Percentiles rank a stretch among this genome's conserved stretches.
Evolutionary conservation across 2,329 filamentous ascomycete species (phyloP).

Genomic region (Madurella mycetomatis): DNA sequence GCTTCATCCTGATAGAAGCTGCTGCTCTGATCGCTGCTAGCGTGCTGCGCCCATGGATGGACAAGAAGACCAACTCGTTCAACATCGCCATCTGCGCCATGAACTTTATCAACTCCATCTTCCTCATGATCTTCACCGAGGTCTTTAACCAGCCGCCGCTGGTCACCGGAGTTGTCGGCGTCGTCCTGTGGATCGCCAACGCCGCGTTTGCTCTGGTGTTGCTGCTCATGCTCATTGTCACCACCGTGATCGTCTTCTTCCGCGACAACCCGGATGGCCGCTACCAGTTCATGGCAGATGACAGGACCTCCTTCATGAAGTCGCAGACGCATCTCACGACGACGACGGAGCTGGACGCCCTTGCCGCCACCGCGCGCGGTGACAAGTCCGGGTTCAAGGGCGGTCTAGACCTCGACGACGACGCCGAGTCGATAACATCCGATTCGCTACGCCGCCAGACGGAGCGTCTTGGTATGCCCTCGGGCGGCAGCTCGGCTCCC

Average conservation of each 20-base stretch:
- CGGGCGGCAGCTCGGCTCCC: slow-evolving; percentile 15
- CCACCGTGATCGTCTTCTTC: slow-evolving; percentile 62
- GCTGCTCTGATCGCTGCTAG: slow-evolving; percentile 70
- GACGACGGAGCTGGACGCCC: slow-evolving; percentile 82
- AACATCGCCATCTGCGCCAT: slow-evolving; percentile 88
- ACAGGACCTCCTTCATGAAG: slow-evolving; percentile 96
- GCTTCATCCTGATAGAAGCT: slow-evolving; percentile 77
- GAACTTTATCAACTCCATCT: slow-evolving; percentile 88
- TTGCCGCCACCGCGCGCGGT: slow-evolving; percentile 83
- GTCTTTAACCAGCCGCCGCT: slow-evolving; percentile 80
- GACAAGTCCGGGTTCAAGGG: slow-evolving; percentile 62
- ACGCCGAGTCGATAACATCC: slow-evolving; percentile 63
- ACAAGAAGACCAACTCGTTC: slow-evolving; percentile 95
- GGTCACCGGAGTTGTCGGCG: slow-evolving; percentile 82
- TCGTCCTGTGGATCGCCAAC: slow-evolving; percentile 85
- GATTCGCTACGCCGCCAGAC: slow-evolving; percentile 48
- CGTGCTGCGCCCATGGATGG: slow-evolving; percentile 92
- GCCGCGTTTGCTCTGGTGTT: slow-evolving; percentile 78
- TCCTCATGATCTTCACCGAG: slow-evolving; percentile 81
- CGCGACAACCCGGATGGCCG: slow-evolving; percentile 92
- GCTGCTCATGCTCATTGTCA: slow-evolving; percentile 74
- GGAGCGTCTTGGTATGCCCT: slow-evolving; percentile 24
- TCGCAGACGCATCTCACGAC: slow-evolving; percentile 74
- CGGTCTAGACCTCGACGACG: slow-evolving; percentile 64
- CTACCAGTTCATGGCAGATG: slow-evolving; percentile 95